phyloP scores from a whole-genome alignment of 805 yeast species.

The Wickerhamiella siamensis region DNA sequence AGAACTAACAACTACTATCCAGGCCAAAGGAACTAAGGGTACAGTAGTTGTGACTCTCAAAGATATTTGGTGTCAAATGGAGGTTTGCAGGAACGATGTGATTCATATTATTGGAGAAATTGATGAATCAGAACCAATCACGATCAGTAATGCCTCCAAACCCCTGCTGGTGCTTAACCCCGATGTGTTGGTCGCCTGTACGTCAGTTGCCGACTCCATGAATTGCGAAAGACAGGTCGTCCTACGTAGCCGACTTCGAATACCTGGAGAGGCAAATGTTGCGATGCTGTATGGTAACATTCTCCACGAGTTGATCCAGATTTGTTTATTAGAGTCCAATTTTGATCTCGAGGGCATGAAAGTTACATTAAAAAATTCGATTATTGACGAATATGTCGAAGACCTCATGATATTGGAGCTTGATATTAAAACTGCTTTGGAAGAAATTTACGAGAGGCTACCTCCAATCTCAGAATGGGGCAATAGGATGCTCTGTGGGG shows the following conservation, averaged over 20 bases:
- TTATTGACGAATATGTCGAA: constrained; percentile 13
- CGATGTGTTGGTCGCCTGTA: constrained; percentile 67
- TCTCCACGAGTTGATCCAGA: constrained; percentile 63
- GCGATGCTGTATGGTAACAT: constrained; percentile 69
- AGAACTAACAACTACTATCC: not conserved
- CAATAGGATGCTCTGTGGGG: constrained; percentile 1
- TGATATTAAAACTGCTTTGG: constrained; percentile 37
- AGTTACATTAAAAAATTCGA: constrained; percentile 21
- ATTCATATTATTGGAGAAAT: constrained; percentile 23
- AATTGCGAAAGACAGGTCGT: constrained; percentile 62
- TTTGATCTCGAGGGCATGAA: constrained; percentile 7
- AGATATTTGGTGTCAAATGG: constrained; percentile 19
- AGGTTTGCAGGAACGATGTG: constrained; percentile 19
- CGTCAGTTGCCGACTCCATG: constrained; percentile 62
- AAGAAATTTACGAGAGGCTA: constrained; percentile 40
- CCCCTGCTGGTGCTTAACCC: constrained; percentile 73
- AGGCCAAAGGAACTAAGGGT: not conserved
- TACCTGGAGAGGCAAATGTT: constrained; percentile 36
- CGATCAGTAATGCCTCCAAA: constrained; percentile 40
- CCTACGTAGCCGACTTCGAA: constrained; percentile 40
- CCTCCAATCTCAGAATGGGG: constrained; percentile 24
- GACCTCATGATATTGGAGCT: constrained; percentile 42
- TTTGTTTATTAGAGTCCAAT: constrained; percentile 28
- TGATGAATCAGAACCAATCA: constrained; percentile 6
- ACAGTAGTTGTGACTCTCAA: constrained; percentile 1